Evolutionary conservation across 1,284 basidiomycete genomes (phyloP).

Genomic region (Anthracocystis setariae): DNA sequence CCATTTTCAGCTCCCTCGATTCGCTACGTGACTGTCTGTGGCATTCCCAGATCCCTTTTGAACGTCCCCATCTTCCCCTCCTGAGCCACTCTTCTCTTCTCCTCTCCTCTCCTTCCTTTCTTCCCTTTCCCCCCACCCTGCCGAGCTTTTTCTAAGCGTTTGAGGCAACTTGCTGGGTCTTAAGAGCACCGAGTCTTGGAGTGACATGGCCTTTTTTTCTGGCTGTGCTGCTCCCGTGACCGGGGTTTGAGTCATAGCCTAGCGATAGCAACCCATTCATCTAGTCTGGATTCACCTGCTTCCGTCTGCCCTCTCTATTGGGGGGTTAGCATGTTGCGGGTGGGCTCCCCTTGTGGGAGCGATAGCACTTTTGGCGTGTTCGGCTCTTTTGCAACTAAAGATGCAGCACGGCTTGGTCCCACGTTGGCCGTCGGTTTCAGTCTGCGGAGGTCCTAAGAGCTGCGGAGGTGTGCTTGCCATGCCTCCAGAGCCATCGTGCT

Average conservation of each 20-base stretch:
- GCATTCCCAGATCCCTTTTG: slow-evolving; percentile 8
- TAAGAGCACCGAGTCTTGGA: slow-evolving; percentile 57
- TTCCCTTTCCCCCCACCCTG: slow-evolving; percentile 1
- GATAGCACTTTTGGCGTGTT: slow-evolving; percentile 22
- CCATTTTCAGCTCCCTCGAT: slow-evolving; percentile 2
- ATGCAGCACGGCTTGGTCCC: slow-evolving; percentile 34
- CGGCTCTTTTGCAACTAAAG: slow-evolving; percentile 29
- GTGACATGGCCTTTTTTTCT: slow-evolving; percentile 3
- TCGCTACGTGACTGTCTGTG: slow-evolving; percentile 14
- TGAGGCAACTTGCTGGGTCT: slow-evolving; percentile 42
- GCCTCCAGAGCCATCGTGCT: slow-evolving; percentile 17
- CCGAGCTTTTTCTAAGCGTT: neutral
- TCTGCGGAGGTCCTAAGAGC: slow-evolving; percentile 39
- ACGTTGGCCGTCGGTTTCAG: slow-evolving; percentile 12
- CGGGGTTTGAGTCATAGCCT: slow-evolving; percentile 59
- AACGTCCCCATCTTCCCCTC: neutral
- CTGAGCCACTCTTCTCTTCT: neutral
- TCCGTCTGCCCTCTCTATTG: slow-evolving; percentile 1
- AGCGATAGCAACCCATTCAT: slow-evolving; percentile 46
- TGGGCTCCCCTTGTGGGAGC: slow-evolving; percentile 12
- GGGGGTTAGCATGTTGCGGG: neutral
- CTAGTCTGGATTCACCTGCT: slow-evolving; percentile 29
- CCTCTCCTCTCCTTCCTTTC: slow-evolving; percentile 1
- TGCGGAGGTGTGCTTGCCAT: slow-evolving; percentile 6
- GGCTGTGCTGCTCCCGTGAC: slow-evolving; percentile 36